Evolutionary conservation across 2,329 filamentous ascomycete species (phyloP), one percentile per base, ranked within the genome.

Genomic region (Colletotrichum aenigma): DNA sequence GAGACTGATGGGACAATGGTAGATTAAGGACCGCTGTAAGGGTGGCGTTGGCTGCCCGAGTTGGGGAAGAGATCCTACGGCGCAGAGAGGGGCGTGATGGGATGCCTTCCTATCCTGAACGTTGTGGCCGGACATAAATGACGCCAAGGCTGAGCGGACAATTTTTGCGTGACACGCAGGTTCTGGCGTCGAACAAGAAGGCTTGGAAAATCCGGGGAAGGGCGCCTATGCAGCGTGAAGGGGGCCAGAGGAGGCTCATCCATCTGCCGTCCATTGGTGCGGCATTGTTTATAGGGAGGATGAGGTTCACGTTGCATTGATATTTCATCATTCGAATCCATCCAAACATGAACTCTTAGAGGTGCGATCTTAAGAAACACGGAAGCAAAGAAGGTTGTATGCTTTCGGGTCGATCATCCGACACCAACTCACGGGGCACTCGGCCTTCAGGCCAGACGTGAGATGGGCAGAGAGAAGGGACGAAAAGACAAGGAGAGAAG

Each of bases 321-420:
- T 32, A 48, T 21, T 7, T 28, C 30, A 32, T 32, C 36, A 56
- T 58, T 32, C 4, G n/a, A 43, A 69, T 43, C 30, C 61, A 36
- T 71, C 61, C 67, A n/a, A 71, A 52, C 43, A 52, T 52, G 1
- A 52, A 61, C 48, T 48, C 10, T 34, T n/a, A 18, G 21, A 32
- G 36, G 10, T 28, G 16, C 34, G 28, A 66, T 66, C 18, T 61
- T 61, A 30, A 66, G n/a, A 30, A 74, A 32, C 38, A 43, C 16
- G 26, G 62, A n/a, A 43, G 58, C 7, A 28, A 21, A 62, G 18
- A 65, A 65, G 56, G 58, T 28, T 58, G 34, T 65, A 15, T 70
- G 43, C 52, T 48, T 36, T 38, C 67, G 71, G 71, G 71, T 71
- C 67, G 60, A 74, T 74, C 67, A 74, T 66, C 71, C 71, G 71